Evolutionary conservation across 2,329 filamentous ascomycete genomes (phyloP).

Genomic region (Cladosporium sp.): DNA sequence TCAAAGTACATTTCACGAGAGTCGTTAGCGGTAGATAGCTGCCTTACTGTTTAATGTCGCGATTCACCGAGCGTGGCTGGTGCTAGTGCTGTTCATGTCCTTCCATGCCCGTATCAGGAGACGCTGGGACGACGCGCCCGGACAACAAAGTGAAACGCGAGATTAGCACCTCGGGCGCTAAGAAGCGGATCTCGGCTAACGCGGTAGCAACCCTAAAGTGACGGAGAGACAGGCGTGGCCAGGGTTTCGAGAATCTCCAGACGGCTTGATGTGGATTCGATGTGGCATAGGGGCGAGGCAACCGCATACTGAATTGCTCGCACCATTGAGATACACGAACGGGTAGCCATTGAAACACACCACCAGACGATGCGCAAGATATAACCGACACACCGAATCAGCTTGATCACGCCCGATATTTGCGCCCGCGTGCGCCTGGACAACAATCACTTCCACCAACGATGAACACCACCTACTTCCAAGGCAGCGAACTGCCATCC

Average conservation of each 20-base stretch:
- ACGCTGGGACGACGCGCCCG: not conserved
- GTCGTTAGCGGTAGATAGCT: slow-evolving; percentile 10
- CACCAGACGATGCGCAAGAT: slow-evolving; percentile 2
- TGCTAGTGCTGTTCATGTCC: too few relatives aligned
- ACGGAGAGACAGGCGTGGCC: slow-evolving; percentile 1
- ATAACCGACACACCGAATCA: not conserved
- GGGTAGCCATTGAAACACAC: not conserved
- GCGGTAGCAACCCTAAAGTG: not conserved
- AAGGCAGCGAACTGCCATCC: slow-evolving; percentile 54
- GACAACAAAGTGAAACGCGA: not conserved
- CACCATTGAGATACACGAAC: not conserved
- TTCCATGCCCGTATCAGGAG: too few relatives aligned
- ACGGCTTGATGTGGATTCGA: not conserved
- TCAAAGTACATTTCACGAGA: slow-evolving; percentile 2
- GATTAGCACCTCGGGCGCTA: not conserved
- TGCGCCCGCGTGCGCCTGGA: slow-evolving; percentile 12
- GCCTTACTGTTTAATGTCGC: slow-evolving; percentile 10
- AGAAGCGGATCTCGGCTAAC: not conserved
- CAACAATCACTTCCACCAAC: slow-evolving; percentile 18
- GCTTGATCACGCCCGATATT: not conserved
- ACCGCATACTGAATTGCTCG: not conserved
- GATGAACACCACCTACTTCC: slow-evolving; percentile 20
- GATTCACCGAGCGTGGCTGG: not conserved
- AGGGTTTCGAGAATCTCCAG: slow-evolving; percentile 6
- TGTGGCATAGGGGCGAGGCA: slow-evolving; percentile 8